A percentile compares a stretch with the other conserved stretches of the same genome.
Conservation (phyloP, 176 grass and related monocot genomes). For the Pontederia paniculata region DNA sequence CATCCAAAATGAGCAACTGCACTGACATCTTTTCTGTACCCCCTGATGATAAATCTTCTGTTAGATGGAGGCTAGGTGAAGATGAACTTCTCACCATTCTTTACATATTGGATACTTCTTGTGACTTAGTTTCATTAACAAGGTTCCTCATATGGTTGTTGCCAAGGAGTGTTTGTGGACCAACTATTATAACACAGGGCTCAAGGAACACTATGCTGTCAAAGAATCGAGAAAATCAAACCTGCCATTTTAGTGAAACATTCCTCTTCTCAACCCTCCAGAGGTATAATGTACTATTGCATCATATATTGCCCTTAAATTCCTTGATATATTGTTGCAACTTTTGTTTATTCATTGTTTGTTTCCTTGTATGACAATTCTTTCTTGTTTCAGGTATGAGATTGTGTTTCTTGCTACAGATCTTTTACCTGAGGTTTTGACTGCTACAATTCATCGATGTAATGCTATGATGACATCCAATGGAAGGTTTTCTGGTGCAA, state of each 20-base stretch:
- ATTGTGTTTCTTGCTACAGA: slow-evolving; percentile 71
- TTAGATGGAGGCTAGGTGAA: slow-evolving; percentile 72
- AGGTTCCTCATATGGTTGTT: slow-evolving; percentile 87
- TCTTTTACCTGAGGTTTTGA: slow-evolving; percentile 75
- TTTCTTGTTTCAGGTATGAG: slow-evolving; percentile 47
- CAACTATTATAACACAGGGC: slow-evolving; percentile 33
- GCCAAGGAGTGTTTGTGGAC: slow-evolving; percentile 47
- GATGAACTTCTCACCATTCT: slow-evolving; percentile 78
- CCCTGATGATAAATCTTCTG: slow-evolving; percentile 37
- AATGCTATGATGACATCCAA: slow-evolving; percentile 8
- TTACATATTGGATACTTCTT: slow-evolving; percentile 82
- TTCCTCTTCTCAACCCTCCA: slow-evolving; percentile 88
- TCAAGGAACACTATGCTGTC: slow-evolving; percentile 39
- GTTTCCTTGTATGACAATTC: no score
- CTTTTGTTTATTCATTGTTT: no score
- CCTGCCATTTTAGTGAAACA: slow-evolving; percentile 78
- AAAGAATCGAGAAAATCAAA: slow-evolving; percentile 77
- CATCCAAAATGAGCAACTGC: slow-evolving; percentile 57
- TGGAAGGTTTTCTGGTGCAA: slow-evolving; percentile 46
- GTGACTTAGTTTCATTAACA: slow-evolving; percentile 66
- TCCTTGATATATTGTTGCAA: neutral
- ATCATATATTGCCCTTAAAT: neutral
- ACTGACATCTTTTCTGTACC: slow-evolving; percentile 31
- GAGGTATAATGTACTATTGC: slow-evolving; percentile 29
- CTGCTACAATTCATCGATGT: slow-evolving; percentile 54